Evolutionary conservation across 1,284 basidiomycete genomes (phyloP), one percentile per base, ranked within the genome.

Genomic region (Ganoderma sp.): DNA sequence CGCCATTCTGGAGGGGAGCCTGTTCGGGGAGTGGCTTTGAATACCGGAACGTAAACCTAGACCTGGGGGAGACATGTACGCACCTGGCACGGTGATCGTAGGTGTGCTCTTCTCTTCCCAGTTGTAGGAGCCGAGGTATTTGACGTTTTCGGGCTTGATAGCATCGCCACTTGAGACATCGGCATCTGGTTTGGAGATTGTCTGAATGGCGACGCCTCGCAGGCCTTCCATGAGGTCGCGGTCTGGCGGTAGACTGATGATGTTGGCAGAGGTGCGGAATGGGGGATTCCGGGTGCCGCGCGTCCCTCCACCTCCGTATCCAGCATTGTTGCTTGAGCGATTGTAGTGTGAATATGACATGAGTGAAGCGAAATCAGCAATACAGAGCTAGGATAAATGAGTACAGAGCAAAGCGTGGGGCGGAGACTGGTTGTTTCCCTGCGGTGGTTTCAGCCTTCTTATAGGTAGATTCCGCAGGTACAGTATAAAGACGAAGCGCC

Each of bases 31-130:
- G 12, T 32, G 41, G 34, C 14, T 17, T 2, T 41, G 7, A 60
- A 17, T 28, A 25, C n/a, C 28, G 42, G 3, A 32, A 9, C 37
- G 45, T 19, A 22, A 34, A 10, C 37, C 28, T 37, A 39, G 45
- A n/a, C 37, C 37, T 39, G 32, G 43, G 19, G 50, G 8, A 15
- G 7, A 9, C 62, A 77, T 12, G 45, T 22, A 59, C 50, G 19
- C 73, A 85, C 88, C 87, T 66, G 88, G 88, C n/a, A 88, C 84
- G 28, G 87, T 79, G 60, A 89, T 87, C 0, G 85, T 85, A 0
- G 87, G 84, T 8, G 78, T 73, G 0, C 59, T n/a, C 66, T 71
- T 60, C 68, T 83, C 80, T 19, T 79, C 71, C 87, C 87, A 88
- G 67, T 84, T 86, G 75, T 88, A 89, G 0, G 88, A 88, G 3